A percentile compares a stretch with the other conserved stretches of the same genome.
These are phyloP conservation scores for Trichoderma sp. DNA, from an alignment of 2,329 filamentous ascomycete species.

Conservation along the genomic window DNA sequence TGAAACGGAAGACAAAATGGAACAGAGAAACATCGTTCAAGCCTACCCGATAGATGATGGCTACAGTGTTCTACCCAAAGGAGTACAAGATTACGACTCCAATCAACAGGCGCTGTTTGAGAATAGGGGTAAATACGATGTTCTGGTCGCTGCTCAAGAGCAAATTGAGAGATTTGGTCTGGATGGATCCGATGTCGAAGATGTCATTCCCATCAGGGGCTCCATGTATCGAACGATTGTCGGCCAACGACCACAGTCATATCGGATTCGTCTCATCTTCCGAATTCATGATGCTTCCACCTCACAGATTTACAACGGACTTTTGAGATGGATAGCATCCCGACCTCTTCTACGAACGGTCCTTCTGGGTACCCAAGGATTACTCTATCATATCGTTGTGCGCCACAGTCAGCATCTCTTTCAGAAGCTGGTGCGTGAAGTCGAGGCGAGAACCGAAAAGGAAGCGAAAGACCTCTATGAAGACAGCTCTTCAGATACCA, in stretches of 20 bases:
- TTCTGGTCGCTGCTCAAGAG: slow-evolving; percentile 19
- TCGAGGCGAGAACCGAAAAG: slow-evolving; percentile 26
- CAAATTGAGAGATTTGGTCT: slow-evolving; percentile 27
- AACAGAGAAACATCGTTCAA: neutral
- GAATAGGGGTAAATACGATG: neutral
- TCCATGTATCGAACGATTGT: slow-evolving; percentile 34
- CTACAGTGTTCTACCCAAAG: neutral
- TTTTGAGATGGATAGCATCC: slow-evolving; percentile 32
- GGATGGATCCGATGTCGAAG: slow-evolving; percentile 29
- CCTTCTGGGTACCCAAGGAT: slow-evolving; percentile 27
- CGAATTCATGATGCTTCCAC: slow-evolving; percentile 26
- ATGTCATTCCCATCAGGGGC: slow-evolving; percentile 34
- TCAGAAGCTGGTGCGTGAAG: slow-evolving; percentile 30
- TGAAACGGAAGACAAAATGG: neutral
- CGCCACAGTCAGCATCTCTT: slow-evolving; percentile 28
- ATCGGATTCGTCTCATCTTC: slow-evolving; percentile 38
- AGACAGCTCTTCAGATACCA: slow-evolving; percentile 24
- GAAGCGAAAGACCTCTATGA: slow-evolving; percentile 28
- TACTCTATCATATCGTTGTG: slow-evolving; percentile 35
- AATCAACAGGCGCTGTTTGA: neutral
- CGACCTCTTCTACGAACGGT: slow-evolving; percentile 36
- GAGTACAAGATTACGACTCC: neutral
- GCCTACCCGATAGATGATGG: neutral
- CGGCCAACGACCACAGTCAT: slow-evolving; percentile 39
- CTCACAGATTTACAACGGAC: slow-evolving; percentile 31